phyloP scores from a whole-genome alignment of 1,139 yeast genomes.

The Nadsonia commutata region DNA sequence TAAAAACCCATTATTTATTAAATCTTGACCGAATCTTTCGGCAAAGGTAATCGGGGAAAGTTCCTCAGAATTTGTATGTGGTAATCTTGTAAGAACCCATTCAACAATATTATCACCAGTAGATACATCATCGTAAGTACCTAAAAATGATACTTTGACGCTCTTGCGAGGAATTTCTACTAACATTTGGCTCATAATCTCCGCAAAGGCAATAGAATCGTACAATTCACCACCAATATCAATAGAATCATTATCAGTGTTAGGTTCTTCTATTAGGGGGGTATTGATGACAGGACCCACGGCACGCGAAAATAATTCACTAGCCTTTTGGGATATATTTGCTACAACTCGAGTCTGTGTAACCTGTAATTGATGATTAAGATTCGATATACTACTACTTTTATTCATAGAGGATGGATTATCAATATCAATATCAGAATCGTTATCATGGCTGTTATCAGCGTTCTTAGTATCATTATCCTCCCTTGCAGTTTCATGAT shows the following conservation, averaged over 20 bases:
- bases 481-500: slow-evolving; percentile 13
- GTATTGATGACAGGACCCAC: neutral
- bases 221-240: slow-evolving; percentile 15
- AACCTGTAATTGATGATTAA: too few species aligned
- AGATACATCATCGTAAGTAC: slow-evolving; percentile 50
- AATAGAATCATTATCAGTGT: slow-evolving; percentile 7
- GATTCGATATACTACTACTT: slow-evolving; percentile 7
- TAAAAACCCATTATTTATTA: slow-evolving; percentile 49
- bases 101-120: slow-evolving; percentile 48
- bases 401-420: neutral
- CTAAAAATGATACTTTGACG: slow-evolving; percentile 47
- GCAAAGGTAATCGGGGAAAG: slow-evolving; percentile 36
- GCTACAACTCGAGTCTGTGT: slow-evolving; percentile 1
- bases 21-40: slow-evolving; percentile 66
- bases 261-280: too few species aligned
- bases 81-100: slow-evolving; percentile 35
- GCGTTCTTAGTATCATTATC: slow-evolving; percentile 29
- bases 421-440: neutral
- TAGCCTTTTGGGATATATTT: neutral
- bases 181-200: slow-evolving; percentile 29
- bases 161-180: slow-evolving; percentile 31
- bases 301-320: neutral
- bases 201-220: slow-evolving; percentile 25
- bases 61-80: slow-evolving; percentile 17
- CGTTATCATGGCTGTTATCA: slow-evolving; percentile 8